Base-by-base conservation (phyloP, 2,329 filamentous ascomycete genomes). In the Penicillium olsonii region DNA sequence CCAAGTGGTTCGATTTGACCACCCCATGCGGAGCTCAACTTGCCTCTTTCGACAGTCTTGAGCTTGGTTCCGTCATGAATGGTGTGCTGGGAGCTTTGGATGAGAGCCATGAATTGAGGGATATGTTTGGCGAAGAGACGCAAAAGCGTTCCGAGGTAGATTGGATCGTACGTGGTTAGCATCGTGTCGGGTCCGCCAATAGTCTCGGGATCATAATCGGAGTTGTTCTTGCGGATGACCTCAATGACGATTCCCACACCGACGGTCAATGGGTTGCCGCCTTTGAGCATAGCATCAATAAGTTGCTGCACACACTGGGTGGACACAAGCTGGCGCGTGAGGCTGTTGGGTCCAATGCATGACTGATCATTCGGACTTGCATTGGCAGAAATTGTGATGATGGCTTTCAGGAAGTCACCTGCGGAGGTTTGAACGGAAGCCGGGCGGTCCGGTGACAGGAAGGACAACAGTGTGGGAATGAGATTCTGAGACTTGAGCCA, bases 151-250 rank as follows among this genome's bases (percentile, higher is more conserved):
- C 94, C 94, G 0, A 99, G 82, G 66, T 97, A 99, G 61, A 99
- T 99, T 4, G 94, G 94, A 64, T 99, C 94, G 43, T 88, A 85
- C 57, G 84, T 87, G 1, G 91, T 92, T 0, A 92, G 92, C 46
- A 86, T 78, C 2, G 88, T 83, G 57, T 88, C 88, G 22, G 88
- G 84, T 51, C 91, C 90, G 41, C 87, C 84, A 53, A 92, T 85
- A 61, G 92, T 88, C 61, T 97, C 94, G 1, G 94, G 87, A 61
- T 99, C 94, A 68, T 99, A 99, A 71, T 99, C 94, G 0, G 94
- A 97, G 69, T 99, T 99, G 73, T 99, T 99, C 76, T 99, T 99
- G 53, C 94, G 84, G 68, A 99, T 99, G 38, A 99, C 94, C 73
- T 99, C 94, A 56, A 99, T 99, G 27, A 99, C 84, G 64, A 97